Evolutionary conservation across 257 asterid species (phyloP), one percentile per base, ranked within the genome.

Genomic region (Salvia rosmarinus): DNA sequence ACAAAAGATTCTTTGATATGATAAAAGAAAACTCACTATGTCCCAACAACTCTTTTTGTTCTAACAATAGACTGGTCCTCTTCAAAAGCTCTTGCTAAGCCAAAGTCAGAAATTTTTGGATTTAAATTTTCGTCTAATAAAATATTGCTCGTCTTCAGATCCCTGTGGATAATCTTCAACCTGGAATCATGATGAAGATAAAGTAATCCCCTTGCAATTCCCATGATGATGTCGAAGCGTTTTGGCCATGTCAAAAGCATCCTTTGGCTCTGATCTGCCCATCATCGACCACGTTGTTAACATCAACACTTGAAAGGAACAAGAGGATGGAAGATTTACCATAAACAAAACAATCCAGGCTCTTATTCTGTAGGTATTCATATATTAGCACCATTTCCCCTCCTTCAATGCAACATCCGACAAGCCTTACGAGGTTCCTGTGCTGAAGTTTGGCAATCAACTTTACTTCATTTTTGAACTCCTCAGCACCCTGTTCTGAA

Each of bases 41-140:
- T 82, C 42, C 89, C 87, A 3, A 77, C 70, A 23, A 84, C 80
- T 80, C 87, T 64, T 17, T 25, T 75, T 13, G 89, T 84, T 63
- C 57, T 79, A 20, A 51, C 77, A 3, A n/a, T 2, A 42, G 57
- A 16, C 28, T 85, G 82, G 23, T 78, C 74, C 20, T 69, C 83
- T 61, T 42, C 66, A 11, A 85, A 70, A 61, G 30, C 75, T 78
- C 87, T 77, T 14, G 89, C 89, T 11, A 84, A 9, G 43, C 89
- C 87, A 9, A 84, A 84, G 62, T 84, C 86, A 3, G 89, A 72
- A 9, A 84, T 84, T 67, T 84, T 84, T 0, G 89, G 82, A 47
- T 59, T 73, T 6, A 84, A 52, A 67, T 83, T 58, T 40, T 8
- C 43, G 19, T 83, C 85, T 8, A 80, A 55, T 67, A 83, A 58